phyloP scores from a whole-genome alignment of 2,329 filamentous ascomycete species.

The Didymellaceae sp. region DNA sequence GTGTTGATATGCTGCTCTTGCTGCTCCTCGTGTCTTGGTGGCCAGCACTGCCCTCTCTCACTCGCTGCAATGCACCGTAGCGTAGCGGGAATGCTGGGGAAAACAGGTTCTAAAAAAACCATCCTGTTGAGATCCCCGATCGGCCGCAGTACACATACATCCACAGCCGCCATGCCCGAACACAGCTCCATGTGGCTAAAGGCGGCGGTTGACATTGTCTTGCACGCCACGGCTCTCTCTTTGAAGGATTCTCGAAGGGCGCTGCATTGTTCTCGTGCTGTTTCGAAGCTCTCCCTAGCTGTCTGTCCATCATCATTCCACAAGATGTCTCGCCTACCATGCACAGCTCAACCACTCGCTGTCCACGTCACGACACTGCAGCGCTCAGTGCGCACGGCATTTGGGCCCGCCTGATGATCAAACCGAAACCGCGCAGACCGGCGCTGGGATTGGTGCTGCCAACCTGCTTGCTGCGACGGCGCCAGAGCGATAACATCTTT shows the following conservation, averaged over 20 bases:
- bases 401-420: conserved; percentile 37
- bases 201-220: conserved; percentile 9
- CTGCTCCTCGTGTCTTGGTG: background rate
- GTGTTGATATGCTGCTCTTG: conserved; percentile 11
- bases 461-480: conserved; percentile 25
- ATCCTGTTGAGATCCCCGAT: conserved; percentile 25
- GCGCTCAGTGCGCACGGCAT: conserved; percentile 16
- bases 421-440: conserved; percentile 32
- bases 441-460: conserved; percentile 28
- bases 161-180: conserved; percentile 16
- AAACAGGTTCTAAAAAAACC: conserved; percentile 25
- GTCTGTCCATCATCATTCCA: conserved; percentile 15
- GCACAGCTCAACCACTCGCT: conserved; percentile 9
- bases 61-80: conserved; percentile 9
- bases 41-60: conserved; percentile 6
- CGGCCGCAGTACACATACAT: conserved; percentile 20
- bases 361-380: conserved; percentile 33
- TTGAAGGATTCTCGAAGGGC: background rate
- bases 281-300: conserved; percentile 3
- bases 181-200: conserved; percentile 15
- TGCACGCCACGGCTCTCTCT: conserved; percentile 1
- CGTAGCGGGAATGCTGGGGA: conserved; percentile 22
- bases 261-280: background rate
- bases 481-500: conserved; percentile 35
- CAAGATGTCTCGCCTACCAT: background rate